These are phyloP conservation scores for Strobilomyces confusus DNA, from an alignment of 768 basidiomycete genomes.

Conservation along the genomic window DNA sequence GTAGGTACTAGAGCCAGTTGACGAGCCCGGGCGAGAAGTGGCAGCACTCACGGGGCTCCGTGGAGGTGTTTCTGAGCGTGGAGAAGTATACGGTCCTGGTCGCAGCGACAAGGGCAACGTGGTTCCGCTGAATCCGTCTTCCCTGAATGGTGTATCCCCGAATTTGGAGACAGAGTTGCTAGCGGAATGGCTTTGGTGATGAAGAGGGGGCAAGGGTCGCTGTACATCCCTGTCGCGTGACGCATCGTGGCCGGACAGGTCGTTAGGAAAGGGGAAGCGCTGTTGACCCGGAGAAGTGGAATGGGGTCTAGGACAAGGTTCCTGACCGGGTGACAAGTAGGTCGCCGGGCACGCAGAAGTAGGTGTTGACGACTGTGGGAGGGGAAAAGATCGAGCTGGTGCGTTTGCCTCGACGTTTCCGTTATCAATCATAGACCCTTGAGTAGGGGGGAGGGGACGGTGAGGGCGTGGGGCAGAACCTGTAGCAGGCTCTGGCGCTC, in stretches of 20 bases:
- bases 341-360: constrained; percentile 17
- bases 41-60: constrained; percentile 59
- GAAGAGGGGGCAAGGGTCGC: constrained; percentile 23
- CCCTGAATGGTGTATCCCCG: constrained; percentile 28
- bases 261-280: constrained; percentile 23
- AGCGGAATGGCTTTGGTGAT: constrained; percentile 27
- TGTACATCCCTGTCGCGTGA: constrained; percentile 29
- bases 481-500: constrained; percentile 17
- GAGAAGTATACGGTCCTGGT: constrained; percentile 23
- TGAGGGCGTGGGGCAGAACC: constrained; percentile 20
- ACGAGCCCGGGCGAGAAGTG: constrained; percentile 38
- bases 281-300: constrained; percentile 46
- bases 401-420: constrained; percentile 16
- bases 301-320: constrained; percentile 60
- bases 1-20: constrained; percentile 29
- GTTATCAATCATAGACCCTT: constrained; percentile 18
- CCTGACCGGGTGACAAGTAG: constrained; percentile 45
- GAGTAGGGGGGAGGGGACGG: constrained; percentile 31
- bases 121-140: constrained; percentile 26
- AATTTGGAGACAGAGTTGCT: constrained; percentile 29
- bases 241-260: constrained; percentile 15
- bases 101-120: constrained; percentile 26
- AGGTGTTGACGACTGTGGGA: constrained; percentile 24
- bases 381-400: constrained; percentile 19
- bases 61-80: constrained; percentile 48